Percentiles rank a stretch among this genome's conserved stretches.
Conservation (phyloP, 768 basidiomycete species). For the Mycena galopus region DNA sequence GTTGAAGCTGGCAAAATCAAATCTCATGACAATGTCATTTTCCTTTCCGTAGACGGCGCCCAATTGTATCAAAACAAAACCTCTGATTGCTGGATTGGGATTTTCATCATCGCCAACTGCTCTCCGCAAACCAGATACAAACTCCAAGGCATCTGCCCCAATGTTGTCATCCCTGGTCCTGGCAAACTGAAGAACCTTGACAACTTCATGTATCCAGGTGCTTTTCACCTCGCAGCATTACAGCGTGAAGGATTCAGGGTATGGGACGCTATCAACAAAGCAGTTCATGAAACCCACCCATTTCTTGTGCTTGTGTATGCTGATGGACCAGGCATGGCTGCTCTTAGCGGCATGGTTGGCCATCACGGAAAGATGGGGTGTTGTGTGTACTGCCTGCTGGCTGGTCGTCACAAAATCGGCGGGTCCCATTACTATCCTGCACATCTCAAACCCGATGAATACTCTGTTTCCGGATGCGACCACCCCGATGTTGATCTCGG, state of each 20-base stretch:
- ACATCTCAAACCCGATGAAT: constrained; percentile 33
- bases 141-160: constrained; percentile 45
- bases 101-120: constrained; percentile 47
- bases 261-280: constrained; percentile 33
- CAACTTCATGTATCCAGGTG: constrained; percentile 43
- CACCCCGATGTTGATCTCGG: constrained; percentile 43
- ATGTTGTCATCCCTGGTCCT: constrained; percentile 48
- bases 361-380: constrained; percentile 42
- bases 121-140: constrained; percentile 42
- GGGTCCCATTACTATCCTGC: constrained; percentile 41
- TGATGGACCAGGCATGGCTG: constrained; percentile 43
- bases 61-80: constrained; percentile 38
- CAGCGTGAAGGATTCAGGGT: constrained; percentile 29
- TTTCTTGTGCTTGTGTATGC: constrained; percentile 35
- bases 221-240: constrained; percentile 41
- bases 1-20: constrained; percentile 42
- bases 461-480: constrained; percentile 38
- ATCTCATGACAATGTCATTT: constrained; percentile 30
- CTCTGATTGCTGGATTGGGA: constrained; percentile 32
- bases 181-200: constrained; percentile 48
- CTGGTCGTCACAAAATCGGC: constrained; percentile 36
- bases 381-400: constrained; percentile 37
- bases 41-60: constrained; percentile 41
- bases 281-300: neutral
- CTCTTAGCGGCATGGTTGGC: no score